Percentiles rank a stretch among this genome's conserved stretches.
These are phyloP conservation scores for Mucor indicus DNA, from an alignment of 371 early-diverging fungal genomes.

Conservation along the genomic window DNA sequence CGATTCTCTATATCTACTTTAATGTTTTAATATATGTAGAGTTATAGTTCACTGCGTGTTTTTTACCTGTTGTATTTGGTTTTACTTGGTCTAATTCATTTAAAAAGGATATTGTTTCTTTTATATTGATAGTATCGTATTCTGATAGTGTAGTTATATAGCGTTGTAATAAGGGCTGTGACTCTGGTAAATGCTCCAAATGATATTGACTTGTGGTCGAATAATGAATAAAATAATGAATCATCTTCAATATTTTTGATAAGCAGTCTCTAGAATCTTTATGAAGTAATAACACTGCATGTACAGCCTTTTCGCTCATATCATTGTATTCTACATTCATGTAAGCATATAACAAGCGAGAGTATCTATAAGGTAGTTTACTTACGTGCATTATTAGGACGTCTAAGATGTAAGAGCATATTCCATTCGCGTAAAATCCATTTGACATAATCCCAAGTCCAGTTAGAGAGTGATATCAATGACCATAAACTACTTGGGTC, in stretches of 20 bases:
- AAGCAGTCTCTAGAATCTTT: constrained; percentile 22
- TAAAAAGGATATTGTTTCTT: constrained; percentile 28
- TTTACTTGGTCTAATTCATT: constrained; percentile 17
- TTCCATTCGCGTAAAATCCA: constrained; percentile 42
- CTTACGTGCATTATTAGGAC: constrained; percentile 28
- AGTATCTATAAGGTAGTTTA: neutral
- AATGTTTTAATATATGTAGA: neutral
- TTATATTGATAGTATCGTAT: constrained; percentile 22
- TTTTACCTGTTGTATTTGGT: constrained; percentile 12
- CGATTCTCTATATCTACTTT: constrained; percentile 6
- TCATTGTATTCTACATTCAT: constrained; percentile 5
- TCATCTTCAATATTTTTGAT: constrained; percentile 21
- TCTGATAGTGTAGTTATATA: constrained; percentile 21
- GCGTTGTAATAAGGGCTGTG: constrained; percentile 21
- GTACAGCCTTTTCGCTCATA: constrained; percentile 21
- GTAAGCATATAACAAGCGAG: constrained; percentile 1
- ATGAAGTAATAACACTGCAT: constrained; percentile 36
- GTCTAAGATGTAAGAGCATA: constrained; percentile 28
- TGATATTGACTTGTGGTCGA: constrained; percentile 21
- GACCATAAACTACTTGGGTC: constrained; percentile 40
- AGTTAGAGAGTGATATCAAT: constrained; percentile 28
- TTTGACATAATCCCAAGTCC: constrained; percentile 33
- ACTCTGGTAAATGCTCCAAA: constrained; percentile 24
- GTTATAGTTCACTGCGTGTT: neutral
- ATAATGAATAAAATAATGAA: constrained; percentile 33